Conservation (phyloP, 139 green algal genomes). For the Tetraselmis striata region DNA sequence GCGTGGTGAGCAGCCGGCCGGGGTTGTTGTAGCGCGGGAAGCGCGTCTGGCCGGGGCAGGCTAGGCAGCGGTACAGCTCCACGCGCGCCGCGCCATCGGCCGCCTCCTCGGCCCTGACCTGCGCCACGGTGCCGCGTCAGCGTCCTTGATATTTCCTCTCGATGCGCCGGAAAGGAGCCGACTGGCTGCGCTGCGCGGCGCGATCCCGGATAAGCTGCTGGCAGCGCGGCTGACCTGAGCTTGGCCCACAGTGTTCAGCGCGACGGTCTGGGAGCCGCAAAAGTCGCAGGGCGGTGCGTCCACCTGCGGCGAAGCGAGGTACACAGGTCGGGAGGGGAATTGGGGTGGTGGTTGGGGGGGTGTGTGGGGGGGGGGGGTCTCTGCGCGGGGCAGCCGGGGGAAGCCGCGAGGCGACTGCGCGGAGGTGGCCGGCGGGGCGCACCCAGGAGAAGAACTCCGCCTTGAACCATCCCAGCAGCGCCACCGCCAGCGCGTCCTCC, state of each 20-base stretch:
- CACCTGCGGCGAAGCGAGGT: slow-evolving; percentile 4
- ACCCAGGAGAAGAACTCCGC: slow-evolving; percentile 65
- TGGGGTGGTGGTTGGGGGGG: neutral
- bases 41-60: slow-evolving; percentile 13
- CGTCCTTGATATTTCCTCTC: neutral
- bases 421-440: neutral
- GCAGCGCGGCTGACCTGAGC: neutral
- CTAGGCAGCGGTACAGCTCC: slow-evolving; percentile 58
- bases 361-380: neutral
- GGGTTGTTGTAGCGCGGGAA: slow-evolving; percentile 58
- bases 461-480: slow-evolving; percentile 71
- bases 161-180: neutral
- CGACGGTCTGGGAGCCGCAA: slow-evolving; percentile 23
- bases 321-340: neutral
- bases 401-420: neutral
- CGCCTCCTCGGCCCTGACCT: slow-evolving; percentile 39
- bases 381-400: neutral
- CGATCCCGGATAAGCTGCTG: neutral
- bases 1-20: slow-evolving; percentile 63
- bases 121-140: neutral
- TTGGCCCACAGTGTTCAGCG: neutral
- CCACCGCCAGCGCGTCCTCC: slow-evolving; percentile 29
- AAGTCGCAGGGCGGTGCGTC: slow-evolving; percentile 37
- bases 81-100: slow-evolving; percentile 28
- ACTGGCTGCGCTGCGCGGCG: neutral